Percentiles rank a stretch among this genome's conserved stretches.
Evolutionary conservation across 2,329 filamentous ascomycete genomes (phyloP).

Genomic region (Tolypocladium album): DNA sequence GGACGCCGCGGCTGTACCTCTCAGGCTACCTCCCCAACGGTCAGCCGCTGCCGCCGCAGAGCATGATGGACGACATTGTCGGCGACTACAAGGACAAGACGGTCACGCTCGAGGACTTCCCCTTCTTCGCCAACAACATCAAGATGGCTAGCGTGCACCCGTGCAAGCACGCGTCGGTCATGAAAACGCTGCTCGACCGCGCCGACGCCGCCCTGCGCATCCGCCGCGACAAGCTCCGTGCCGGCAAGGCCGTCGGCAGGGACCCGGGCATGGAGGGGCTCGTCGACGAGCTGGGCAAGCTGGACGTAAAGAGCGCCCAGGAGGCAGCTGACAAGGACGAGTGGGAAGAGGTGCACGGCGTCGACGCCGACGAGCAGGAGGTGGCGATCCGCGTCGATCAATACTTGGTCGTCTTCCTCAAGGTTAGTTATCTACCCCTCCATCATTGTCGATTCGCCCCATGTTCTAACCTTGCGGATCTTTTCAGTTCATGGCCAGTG

Average conservation of each 20-base stretch:
- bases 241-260: conserved; percentile 33
- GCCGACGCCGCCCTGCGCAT: conserved; percentile 89
- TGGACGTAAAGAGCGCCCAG: conserved; percentile 45
- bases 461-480: neutral
- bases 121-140: conserved; percentile 80
- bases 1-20: conserved; percentile 88
- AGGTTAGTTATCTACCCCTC: conserved; percentile 36
- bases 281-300: conserved; percentile 66
- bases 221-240: conserved; percentile 68
- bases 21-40: conserved; percentile 76
- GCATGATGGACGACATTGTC: conserved; percentile 95
- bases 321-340: conserved; percentile 45
- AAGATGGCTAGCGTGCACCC: conserved; percentile 97
- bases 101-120: conserved; percentile 94
- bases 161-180: conserved; percentile 93
- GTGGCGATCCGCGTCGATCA: conserved; percentile 81
- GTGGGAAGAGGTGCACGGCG: conserved; percentile 54
- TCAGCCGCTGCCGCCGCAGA: conserved; percentile 68
- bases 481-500: conserved; percentile 63
- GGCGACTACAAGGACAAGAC: conserved; percentile 98
- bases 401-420: conserved; percentile 78
- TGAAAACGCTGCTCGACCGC: conserved; percentile 94
- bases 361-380: conserved; percentile 56
- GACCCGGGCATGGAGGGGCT: conserved; percentile 68
- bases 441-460: too few relatives aligned